Evolutionary conservation across 129 eudicot species (phyloP).

Genomic region (Flaveria bidentis): DNA sequence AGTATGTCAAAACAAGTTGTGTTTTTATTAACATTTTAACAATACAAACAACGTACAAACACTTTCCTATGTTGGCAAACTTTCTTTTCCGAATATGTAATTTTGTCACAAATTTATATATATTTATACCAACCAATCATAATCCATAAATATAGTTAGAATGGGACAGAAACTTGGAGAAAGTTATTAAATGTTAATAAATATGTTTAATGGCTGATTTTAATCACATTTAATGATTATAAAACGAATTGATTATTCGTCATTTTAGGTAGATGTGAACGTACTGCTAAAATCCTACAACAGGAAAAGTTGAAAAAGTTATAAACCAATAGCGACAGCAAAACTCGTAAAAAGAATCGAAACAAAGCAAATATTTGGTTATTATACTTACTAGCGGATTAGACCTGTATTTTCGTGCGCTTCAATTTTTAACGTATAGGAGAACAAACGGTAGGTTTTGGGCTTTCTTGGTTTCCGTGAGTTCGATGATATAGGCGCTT

Average conservation of each 20-base stretch:
- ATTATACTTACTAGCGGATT: neutral
- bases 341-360: neutral
- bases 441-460: no score
- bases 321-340: neutral
- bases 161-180: slow-evolving; percentile 13
- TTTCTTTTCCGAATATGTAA: neutral
- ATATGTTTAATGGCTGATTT: slow-evolving; percentile 20
- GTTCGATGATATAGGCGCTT: no score
- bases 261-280: neutral
- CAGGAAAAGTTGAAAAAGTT: neutral
- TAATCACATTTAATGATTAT: slow-evolving; percentile 27
- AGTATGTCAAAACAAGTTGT: no score
- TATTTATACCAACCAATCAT: neutral
- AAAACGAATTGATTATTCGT: neutral
- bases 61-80: neutral
- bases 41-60: neutral
- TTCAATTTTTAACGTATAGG: no score
- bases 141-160: slow-evolving; percentile 13
- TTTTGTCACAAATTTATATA: neutral
- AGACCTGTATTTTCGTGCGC: rapidly evolving
- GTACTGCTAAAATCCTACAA: neutral
- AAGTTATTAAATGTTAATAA: slow-evolving; percentile 23
- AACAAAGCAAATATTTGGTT: neutral
- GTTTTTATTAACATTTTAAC: neutral
- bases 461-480: no score